Base-by-base conservation (phyloP, 2,329 filamentous ascomycete species). In the Aspergillus sp. region DNA sequence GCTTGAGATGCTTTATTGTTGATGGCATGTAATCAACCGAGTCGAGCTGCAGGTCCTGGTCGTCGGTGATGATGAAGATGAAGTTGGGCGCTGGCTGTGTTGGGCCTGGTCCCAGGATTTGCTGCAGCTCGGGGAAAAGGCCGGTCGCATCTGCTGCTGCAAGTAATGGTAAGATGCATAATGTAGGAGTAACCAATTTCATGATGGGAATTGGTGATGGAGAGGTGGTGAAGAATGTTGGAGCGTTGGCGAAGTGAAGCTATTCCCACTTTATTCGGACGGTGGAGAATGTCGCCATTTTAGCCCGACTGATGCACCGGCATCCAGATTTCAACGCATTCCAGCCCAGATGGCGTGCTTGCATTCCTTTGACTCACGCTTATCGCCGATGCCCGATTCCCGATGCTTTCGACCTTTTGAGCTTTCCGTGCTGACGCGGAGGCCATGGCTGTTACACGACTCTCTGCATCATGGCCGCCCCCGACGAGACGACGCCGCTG, bases 61-160 rank as follows among this genome's bases (percentile, higher is more conserved):
- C 87, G 63, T 89, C 87, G 0, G 85, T 87, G 48, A 89, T 73
- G 60, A 89, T 83, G 68, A 89, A 86, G 19, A 90, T 74, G 39
- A 89, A 83, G 58, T 89, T 89, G 0, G 81, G 76, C 45, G 6
- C 24, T 27, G 22, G 8, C 40, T 11, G 3, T 12, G 51, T n/a
- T 22, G 44, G 11, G 9, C 27, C 27, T 5, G 51, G 30, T 4
- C 51, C 19, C 15, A 54, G 33, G 20, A 54, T 30, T 30, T 54
- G 42, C 19, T 54, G 51, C 15, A 15, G 40, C 12, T 37, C 22
- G 13, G 30, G 40, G 11, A 6, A 15, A 20, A 39, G 8, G 30
- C 12, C 20, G 2, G 15, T 24, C 8, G 51, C 41, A 37, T 22
- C 33, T 6, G 20, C 51, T 27, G 51, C 22, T 4, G 19, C 15